phyloP scores from a whole-genome alignment of 257 asterid species.

The Pogostemon cablin region DNA sequence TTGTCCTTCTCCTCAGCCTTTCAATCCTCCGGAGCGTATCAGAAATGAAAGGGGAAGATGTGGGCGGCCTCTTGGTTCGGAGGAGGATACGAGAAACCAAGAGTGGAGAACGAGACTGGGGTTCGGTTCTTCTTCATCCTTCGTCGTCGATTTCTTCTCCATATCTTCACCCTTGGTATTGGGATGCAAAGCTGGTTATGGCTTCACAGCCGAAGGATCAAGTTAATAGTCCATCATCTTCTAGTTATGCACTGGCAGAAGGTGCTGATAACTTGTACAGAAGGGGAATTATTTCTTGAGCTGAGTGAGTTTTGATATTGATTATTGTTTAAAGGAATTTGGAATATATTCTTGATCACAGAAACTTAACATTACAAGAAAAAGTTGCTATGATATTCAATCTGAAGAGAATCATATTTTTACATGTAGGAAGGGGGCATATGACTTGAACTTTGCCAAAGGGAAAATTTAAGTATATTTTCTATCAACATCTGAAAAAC shows the following conservation, averaged over 20 bases:
- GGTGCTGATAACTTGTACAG: constrained; percentile 77
- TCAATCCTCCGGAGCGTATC: constrained; percentile 65
- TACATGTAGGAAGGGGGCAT: constrained; percentile 45
- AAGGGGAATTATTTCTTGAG: constrained; percentile 55
- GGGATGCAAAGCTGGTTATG: constrained; percentile 64
- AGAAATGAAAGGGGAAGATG: constrained; percentile 63
- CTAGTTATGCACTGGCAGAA: constrained; percentile 68
- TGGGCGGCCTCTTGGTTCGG: constrained; percentile 65
- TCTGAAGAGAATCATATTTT: constrained; percentile 31
- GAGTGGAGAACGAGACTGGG: constrained; percentile 84
- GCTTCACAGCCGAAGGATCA: constrained; percentile 50
- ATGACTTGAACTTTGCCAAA: constrained; percentile 51
- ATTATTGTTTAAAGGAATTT: background rate
- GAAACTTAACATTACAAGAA: constrained; percentile 1
- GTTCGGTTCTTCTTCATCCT: constrained; percentile 74
- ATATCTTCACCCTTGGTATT: constrained; percentile 75
- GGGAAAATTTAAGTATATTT: constrained; percentile 40
- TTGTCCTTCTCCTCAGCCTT: constrained; percentile 67
- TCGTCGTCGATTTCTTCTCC: constrained; percentile 44
- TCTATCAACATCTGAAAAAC: constrained; percentile 30
- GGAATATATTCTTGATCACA: too few species aligned
- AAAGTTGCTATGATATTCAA: background rate
- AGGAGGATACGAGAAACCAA: constrained; percentile 70
- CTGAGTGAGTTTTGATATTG: background rate
- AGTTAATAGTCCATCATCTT: constrained; percentile 34